phyloP scores from a whole-genome alignment of 495 filamentous ascomycete species.

The Aspergillus funiculosus region DNA sequence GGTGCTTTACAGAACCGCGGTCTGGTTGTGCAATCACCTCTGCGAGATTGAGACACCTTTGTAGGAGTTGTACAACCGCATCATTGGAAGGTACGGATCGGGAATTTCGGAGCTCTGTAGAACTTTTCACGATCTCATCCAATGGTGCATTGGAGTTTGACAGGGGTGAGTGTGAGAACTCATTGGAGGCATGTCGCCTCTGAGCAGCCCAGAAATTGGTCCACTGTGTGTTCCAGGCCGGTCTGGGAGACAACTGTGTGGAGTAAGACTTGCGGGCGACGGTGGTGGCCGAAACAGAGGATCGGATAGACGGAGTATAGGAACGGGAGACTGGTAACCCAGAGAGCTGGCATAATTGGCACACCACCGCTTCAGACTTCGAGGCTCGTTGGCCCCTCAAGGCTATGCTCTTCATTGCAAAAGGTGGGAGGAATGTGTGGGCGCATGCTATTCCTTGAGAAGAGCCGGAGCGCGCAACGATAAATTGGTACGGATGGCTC shows the following conservation, averaged over 20 bases:
- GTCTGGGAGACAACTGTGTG: conserved; percentile 19
- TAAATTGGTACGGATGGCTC: too few species aligned
- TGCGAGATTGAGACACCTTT: conserved; percentile 41
- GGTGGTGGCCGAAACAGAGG: conserved; percentile 11
- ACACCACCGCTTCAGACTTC: conserved; percentile 26
- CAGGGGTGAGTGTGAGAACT: conserved; percentile 10
- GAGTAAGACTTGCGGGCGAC: conserved; percentile 10
- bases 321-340: conserved; percentile 16
- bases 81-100: conserved; percentile 37
- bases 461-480: conserved; percentile 10
- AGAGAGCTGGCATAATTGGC: conserved; percentile 38
- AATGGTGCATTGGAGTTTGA: conserved; percentile 18
- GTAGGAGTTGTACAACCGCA: conserved; percentile 35
- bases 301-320: conserved; percentile 21
- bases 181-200: conserved; percentile 14
- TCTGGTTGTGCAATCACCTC: conserved; percentile 30
- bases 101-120: conserved; percentile 26
- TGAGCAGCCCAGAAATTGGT: background rate
- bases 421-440: background rate
- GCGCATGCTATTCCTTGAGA: conserved; percentile 13
- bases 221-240: conserved; percentile 1
- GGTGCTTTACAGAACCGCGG: conserved; percentile 18
- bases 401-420: conserved; percentile 33
- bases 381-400: conserved; percentile 25
- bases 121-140: conserved; percentile 25